These are phyloP conservation scores for Pestalotiopsis sp. DNA, from an alignment of 2,329 filamentous ascomycete genomes.

Conservation along the genomic window DNA sequence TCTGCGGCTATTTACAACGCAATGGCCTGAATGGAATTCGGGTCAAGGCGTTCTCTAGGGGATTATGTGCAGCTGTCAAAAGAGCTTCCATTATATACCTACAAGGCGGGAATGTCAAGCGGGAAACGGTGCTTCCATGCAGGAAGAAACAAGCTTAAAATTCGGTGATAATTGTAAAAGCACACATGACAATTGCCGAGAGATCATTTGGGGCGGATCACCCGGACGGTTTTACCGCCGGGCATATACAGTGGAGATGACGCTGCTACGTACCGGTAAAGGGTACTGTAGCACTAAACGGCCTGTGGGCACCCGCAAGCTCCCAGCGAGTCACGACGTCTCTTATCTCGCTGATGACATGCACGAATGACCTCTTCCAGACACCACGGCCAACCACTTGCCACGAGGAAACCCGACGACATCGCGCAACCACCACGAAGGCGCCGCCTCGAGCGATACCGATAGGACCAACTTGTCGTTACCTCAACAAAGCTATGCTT, in stretches of 20 bases:
- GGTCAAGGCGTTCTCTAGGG: background rate
- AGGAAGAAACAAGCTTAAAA: conserved; percentile 7
- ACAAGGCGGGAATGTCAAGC: too few relatives aligned
- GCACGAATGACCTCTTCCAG: conserved; percentile 5
- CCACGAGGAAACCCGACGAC: background rate
- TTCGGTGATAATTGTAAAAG: background rate
- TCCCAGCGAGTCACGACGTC: conserved; percentile 6
- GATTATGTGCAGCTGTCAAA: too few relatives aligned
- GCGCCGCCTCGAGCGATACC: background rate
- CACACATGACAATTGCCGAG: background rate
- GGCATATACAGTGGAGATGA: background rate
- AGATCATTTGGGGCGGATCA: conserved; percentile 2
- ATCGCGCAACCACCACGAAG: background rate
- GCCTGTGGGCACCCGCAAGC: background rate
- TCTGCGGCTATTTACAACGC: too few relatives aligned
- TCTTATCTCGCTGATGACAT: conserved; percentile 10
- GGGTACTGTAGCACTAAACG: background rate
- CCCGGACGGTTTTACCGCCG: background rate
- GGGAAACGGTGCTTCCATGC: background rate
- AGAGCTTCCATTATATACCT: background rate
- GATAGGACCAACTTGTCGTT: background rate
- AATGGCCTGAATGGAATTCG: background rate
- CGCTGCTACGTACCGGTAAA: background rate
- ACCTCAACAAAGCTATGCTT: conserved; percentile 3
- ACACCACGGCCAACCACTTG: background rate